Evolutionary conservation across 2,329 filamentous ascomycete species (phyloP).

Genomic region (Aspergillus sp.): DNA sequence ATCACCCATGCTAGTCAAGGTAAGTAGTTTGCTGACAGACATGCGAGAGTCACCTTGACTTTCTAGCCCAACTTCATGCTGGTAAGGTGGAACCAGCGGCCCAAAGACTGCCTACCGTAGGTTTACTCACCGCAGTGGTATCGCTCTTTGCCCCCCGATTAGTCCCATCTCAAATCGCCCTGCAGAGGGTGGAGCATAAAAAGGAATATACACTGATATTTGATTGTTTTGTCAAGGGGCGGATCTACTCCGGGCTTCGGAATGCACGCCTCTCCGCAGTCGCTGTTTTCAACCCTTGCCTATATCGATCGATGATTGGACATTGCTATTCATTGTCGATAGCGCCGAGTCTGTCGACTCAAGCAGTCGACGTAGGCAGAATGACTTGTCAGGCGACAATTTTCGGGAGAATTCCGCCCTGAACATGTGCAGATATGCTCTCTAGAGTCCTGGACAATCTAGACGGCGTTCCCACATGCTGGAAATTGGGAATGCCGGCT

Average conservation of each 20-base stretch:
- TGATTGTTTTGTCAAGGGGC: slow-evolving; percentile 1
- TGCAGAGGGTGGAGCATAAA: not conserved
- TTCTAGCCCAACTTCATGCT: not conserved
- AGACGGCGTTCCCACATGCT: slow-evolving; percentile 4
- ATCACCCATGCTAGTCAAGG: not conserved
- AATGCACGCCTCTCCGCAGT: not conserved
- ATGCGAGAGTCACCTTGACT: not conserved
- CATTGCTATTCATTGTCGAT: slow-evolving; percentile 2
- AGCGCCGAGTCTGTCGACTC: slow-evolving; percentile 2
- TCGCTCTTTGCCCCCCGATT: not conserved
- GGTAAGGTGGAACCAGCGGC: not conserved
- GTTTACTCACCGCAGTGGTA: not conserved
- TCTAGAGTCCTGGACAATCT: slow-evolving; percentile 9
- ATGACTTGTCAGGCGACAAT: slow-evolving; percentile 23
- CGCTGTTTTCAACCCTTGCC: not conserved
- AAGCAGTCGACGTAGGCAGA: slow-evolving; percentile 10
- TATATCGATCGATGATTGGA: not conserved
- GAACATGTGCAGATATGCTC: slow-evolving; percentile 7
- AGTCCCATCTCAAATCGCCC: not conserved
- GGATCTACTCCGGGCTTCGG: not conserved
- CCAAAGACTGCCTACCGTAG: not conserved
- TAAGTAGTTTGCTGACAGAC: not conserved
- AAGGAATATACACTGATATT: not conserved
- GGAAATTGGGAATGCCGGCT: not conserved
- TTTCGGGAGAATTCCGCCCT: slow-evolving; percentile 9